phyloP scores from a whole-genome alignment of 805 yeast genomes.

The Metschnikowia bowlesiae region DNA sequence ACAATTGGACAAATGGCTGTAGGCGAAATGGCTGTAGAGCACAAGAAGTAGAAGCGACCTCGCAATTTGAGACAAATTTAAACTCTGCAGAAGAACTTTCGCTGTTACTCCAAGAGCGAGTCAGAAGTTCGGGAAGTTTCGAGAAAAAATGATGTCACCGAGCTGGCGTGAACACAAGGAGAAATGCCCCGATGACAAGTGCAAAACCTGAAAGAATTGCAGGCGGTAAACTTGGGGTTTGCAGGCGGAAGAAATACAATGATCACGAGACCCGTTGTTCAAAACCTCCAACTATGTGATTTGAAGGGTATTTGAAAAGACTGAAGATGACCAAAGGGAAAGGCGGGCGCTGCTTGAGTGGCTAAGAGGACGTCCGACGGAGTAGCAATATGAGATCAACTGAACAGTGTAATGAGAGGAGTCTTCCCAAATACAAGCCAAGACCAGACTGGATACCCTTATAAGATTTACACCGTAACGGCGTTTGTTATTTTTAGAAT shows the following conservation, averaged over 20 bases:
- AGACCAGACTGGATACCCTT: background rate
- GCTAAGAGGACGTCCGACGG: background rate
- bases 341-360: background rate
- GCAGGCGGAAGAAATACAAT: background rate
- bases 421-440: background rate
- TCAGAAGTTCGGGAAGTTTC: background rate
- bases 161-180: background rate
- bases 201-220: background rate
- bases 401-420: background rate
- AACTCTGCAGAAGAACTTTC: background rate
- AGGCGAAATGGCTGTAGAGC: background rate
- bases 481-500: slow-evolving; percentile 1
- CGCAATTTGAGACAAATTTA: background rate
- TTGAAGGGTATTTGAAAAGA: background rate
- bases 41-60: background rate
- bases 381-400: background rate
- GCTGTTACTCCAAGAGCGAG: background rate
- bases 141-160: background rate
- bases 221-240: background rate
- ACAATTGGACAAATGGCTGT: background rate
- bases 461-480: background rate
- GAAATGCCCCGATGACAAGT: background rate
- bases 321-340: background rate
- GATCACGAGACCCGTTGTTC: background rate
- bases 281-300: background rate